Evolutionary conservation across 345 rosid genomes (phyloP).

Genomic region (Salix exigua): DNA sequence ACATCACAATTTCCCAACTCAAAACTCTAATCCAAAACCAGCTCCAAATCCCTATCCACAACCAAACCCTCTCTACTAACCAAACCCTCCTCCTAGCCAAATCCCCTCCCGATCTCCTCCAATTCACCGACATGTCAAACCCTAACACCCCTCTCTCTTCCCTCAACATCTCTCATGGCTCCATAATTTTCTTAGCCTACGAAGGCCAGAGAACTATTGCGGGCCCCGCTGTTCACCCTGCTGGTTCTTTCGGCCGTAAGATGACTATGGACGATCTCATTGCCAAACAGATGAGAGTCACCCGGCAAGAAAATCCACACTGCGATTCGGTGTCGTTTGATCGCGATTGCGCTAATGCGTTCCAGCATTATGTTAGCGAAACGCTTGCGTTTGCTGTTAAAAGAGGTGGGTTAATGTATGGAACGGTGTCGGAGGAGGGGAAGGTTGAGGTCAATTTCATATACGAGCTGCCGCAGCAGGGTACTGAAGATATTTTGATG

Average conservation of each 20-base stretch:
- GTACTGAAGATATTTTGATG: constrained; percentile 50
- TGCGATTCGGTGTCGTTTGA: constrained; percentile 84
- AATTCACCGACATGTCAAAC: constrained; percentile 64
- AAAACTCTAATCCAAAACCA: constrained; percentile 71
- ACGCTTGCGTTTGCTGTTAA: constrained; percentile 72
- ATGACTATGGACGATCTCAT: constrained; percentile 95
- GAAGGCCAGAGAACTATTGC: constrained; percentile 72
- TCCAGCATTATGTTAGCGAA: constrained; percentile 73
- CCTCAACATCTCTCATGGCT: constrained; percentile 66
- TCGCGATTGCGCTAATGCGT: constrained; percentile 72
- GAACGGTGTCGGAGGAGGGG: constrained; percentile 69
- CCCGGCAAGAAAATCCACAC: constrained; percentile 77
- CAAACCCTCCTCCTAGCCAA: constrained; percentile 74
- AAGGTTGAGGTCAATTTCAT: constrained; percentile 77
- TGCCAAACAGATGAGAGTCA: constrained; percentile 80
- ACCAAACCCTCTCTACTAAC: constrained; percentile 73
- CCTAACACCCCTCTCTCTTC: constrained; percentile 51
- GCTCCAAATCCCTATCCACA: constrained; percentile 70
- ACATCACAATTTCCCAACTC: constrained; percentile 55
- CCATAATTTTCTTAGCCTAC: constrained; percentile 66
- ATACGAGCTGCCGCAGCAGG: constrained; percentile 91
- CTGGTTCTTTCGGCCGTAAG: constrained; percentile 91
- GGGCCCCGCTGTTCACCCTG: constrained; percentile 62
- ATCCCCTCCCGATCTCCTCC: constrained; percentile 44
- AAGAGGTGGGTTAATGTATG: constrained; percentile 93